A percentile compares a stretch with the other conserved stretches of the same genome.
Conservation (phyloP, 1,284 basidiomycete species). For the Hymenochaete sp. region DNA sequence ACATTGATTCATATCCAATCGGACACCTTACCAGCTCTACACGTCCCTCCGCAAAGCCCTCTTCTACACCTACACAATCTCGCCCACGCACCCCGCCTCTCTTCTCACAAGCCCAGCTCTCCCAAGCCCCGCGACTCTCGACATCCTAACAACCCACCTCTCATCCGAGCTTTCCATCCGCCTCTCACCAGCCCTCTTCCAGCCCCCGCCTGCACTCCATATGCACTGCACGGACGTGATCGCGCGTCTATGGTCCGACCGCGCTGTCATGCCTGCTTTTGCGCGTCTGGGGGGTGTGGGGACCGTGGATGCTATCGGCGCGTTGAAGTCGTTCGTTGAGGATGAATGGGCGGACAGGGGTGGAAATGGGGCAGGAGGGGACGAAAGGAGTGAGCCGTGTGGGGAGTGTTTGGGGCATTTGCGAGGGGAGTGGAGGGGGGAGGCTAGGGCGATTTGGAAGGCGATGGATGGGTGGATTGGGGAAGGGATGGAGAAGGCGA, state of each 20-base stretch:
- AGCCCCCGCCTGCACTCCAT: constrained; percentile 54
- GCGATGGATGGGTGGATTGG: constrained; percentile 47
- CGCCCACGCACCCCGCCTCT: too few relatives aligned
- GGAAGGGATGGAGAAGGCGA: not conserved
- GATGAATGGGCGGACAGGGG: constrained; percentile 52
- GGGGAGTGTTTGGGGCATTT: constrained; percentile 48
- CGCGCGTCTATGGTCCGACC: constrained; percentile 59
- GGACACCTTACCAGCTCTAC: too few relatives aligned
- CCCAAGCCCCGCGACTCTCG: too few relatives aligned
- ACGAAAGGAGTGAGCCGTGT: constrained; percentile 28
- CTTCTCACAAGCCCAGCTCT: too few relatives aligned
- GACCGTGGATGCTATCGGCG: constrained; percentile 60
- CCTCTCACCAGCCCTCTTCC: constrained; percentile 65
- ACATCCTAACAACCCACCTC: too few relatives aligned
- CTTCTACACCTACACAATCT: too few relatives aligned
- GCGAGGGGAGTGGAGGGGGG: constrained; percentile 53
- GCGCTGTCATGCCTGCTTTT: constrained; percentile 57
- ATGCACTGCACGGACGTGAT: constrained; percentile 65
- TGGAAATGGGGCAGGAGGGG: constrained; percentile 1
- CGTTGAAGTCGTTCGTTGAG: constrained; percentile 46
- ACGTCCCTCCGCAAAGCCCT: too few relatives aligned
- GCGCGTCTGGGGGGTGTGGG: constrained; percentile 42
- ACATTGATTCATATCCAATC: too few relatives aligned
- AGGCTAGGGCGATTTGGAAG: constrained; percentile 51
- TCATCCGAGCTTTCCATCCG: constrained; percentile 44